A percentile compares a stretch with the other conserved stretches of the same genome.
Evolutionary conservation across 257 asterid species (phyloP).

Genomic region (Voacanga thouarsii): DNA sequence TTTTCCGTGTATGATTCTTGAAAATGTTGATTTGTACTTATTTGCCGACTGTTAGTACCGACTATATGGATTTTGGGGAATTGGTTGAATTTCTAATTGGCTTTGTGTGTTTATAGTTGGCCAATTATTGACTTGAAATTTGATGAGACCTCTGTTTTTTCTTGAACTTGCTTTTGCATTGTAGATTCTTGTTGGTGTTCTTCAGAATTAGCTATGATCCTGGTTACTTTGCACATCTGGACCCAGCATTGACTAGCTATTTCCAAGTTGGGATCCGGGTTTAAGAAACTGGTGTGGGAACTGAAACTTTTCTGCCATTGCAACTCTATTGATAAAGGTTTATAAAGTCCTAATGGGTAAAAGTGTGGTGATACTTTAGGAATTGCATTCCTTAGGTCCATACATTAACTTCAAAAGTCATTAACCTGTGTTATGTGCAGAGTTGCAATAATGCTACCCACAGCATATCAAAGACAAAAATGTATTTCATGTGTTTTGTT

Average conservation of each 20-base stretch:
- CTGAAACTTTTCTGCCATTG: background rate
- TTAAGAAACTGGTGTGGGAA: background rate
- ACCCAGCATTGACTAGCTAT: background rate
- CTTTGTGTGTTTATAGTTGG: background rate
- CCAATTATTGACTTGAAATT: no score
- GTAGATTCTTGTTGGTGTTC: background rate
- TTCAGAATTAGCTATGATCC: background rate
- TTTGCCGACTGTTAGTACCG: background rate
- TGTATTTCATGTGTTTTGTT: background rate
- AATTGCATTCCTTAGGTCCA: background rate
- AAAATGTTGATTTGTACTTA: background rate
- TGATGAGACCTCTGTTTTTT: background rate
- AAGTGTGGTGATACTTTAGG: background rate
- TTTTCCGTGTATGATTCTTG: background rate
- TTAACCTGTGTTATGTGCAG: background rate
- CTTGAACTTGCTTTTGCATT: background rate
- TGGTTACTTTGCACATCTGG: background rate
- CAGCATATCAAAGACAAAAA: background rate
- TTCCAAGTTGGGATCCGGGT: constrained; percentile 4
- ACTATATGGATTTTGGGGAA: background rate
- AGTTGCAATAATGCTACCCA: background rate
- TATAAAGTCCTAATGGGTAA: background rate
- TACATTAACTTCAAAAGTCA: background rate
- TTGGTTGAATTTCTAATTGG: background rate
- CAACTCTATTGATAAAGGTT: background rate